phyloP scores from a whole-genome alignment of 371 early-diverging fungal species.

The Dinochytrium kinnereticum region DNA sequence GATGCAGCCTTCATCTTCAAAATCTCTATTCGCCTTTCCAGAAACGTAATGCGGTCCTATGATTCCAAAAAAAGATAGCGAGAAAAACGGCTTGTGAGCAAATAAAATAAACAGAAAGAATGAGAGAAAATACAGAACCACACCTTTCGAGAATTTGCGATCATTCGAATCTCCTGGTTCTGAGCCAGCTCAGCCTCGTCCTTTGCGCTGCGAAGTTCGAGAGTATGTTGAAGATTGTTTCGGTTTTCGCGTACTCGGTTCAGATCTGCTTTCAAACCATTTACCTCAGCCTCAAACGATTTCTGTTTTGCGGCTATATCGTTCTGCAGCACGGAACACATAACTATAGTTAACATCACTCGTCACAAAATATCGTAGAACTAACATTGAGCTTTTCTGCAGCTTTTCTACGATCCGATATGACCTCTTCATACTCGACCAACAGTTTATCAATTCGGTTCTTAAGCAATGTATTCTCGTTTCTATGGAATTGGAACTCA shows the following conservation, averaged over 20 bases:
- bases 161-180: slow-evolving; percentile 65
- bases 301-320: slow-evolving; percentile 59
- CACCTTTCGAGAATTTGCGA: slow-evolving; percentile 71
- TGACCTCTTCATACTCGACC: slow-evolving; percentile 75
- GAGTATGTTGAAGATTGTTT: slow-evolving; percentile 73
- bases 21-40: slow-evolving; percentile 71
- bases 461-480: slow-evolving; percentile 59
- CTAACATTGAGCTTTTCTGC: slow-evolving; percentile 62
- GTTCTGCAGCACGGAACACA: slow-evolving; percentile 58
- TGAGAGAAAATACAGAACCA: slow-evolving; percentile 1
- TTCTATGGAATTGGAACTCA: slow-evolving; percentile 59
- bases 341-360: too few relatives aligned
- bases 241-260: slow-evolving; percentile 78
- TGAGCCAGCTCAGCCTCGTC: slow-evolving; percentile 68
- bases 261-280: slow-evolving; percentile 74
- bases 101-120: slow-evolving; percentile 8
- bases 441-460: slow-evolving; percentile 56
- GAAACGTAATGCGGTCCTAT: slow-evolving; percentile 66
- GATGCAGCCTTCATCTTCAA: slow-evolving; percentile 68
- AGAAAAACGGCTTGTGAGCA: too few relatives aligned
- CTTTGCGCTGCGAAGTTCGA: slow-evolving; percentile 73
- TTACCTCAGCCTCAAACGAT: slow-evolving; percentile 68
- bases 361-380: slow-evolving; percentile 16
- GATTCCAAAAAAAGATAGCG: neutral
- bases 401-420: slow-evolving; percentile 65